These are phyloP conservation scores for Phytophthora pluvialis DNA, from an alignment of 352 stramenopile species.

Conservation along the genomic window DNA sequence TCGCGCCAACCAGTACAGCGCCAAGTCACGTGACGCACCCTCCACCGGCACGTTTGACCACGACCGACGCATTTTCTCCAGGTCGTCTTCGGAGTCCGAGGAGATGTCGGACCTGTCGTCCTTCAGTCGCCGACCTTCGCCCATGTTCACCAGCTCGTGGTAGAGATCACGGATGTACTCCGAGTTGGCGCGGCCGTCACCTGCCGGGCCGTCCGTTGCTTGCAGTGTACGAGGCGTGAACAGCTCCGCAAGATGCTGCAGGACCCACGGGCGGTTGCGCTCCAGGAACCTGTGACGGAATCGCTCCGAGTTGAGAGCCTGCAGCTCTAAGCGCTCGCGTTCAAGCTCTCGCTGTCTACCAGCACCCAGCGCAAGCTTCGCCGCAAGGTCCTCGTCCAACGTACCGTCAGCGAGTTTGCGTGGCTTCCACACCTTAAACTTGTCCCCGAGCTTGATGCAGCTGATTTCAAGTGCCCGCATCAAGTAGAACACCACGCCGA, in stretches of 20 bases:
- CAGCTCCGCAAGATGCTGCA: conserved; percentile 96
- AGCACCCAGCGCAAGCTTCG: conserved; percentile 94
- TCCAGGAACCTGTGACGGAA: conserved; percentile 98
- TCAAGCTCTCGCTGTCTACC: conserved; percentile 95
- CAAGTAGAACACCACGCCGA: conserved; percentile 81
- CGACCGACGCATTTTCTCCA: conserved; percentile 86
- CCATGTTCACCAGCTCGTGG: conserved; percentile 95
- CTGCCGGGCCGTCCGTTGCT: conserved; percentile 39
- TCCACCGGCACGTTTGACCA: conserved; percentile 88
- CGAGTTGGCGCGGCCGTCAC: conserved; percentile 69
- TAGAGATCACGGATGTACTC: conserved; percentile 98
- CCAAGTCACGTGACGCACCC: conserved; percentile 87
- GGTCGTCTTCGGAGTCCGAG: conserved; percentile 92
- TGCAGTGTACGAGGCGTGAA: conserved; percentile 94
- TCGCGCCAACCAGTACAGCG: conserved; percentile 93
- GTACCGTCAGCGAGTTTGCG: conserved; percentile 90
- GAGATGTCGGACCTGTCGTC: conserved; percentile 94
- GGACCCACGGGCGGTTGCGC: conserved; percentile 96
- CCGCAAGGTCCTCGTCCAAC: conserved; percentile 96
- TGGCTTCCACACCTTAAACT: conserved; percentile 92
- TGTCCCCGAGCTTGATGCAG: conserved; percentile 78
- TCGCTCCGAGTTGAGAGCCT: conserved; percentile 96
- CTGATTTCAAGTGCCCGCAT: conserved; percentile 67
- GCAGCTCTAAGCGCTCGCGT: conserved; percentile 94
- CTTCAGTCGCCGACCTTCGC: conserved; percentile 83